These are phyloP conservation scores for Astrocystis sublimbata DNA, from an alignment of 495 filamentous ascomycete species.

Conservation along the genomic window DNA sequence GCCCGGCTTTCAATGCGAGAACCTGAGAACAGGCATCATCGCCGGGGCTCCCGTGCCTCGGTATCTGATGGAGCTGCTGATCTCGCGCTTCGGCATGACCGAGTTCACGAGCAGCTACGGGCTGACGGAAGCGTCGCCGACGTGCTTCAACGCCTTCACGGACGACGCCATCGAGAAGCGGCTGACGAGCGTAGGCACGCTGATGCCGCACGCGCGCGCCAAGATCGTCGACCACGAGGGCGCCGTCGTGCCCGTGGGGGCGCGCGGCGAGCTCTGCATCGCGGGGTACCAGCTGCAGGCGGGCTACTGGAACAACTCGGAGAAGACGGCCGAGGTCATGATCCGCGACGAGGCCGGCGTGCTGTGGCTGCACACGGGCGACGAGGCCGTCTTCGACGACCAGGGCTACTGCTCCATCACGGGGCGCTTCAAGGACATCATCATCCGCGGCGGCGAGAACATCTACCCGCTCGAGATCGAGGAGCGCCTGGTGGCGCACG, in stretches of 20 bases:
- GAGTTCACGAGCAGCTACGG: conserved; percentile 72
- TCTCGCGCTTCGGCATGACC: conserved; percentile 62
- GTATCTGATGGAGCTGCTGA: conserved; percentile 62
- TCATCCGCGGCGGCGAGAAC: conserved; percentile 62
- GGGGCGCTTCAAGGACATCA: conserved; percentile 65
- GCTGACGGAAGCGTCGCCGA: conserved; percentile 70
- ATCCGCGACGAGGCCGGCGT: conserved; percentile 58
- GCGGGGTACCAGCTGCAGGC: conserved; percentile 67
- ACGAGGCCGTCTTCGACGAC: conserved; percentile 67
- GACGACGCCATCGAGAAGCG: conserved; percentile 61
- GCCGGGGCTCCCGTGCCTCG: conserved; percentile 67
- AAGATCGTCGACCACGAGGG: conserved; percentile 67
- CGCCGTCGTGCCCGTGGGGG: conserved; percentile 59
- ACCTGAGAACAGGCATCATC: conserved; percentile 69
- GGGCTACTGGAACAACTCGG: conserved; percentile 71
- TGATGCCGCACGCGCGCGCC: conserved; percentile 66
- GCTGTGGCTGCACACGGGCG: conserved; percentile 68
- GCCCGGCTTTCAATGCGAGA: conserved; percentile 45
- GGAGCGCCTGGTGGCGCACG: conserved; percentile 61
- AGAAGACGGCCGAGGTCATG: conserved; percentile 66
- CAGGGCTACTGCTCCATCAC: conserved; percentile 66
- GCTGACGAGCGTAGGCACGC: conserved; percentile 64
- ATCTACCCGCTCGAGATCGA: conserved; percentile 75
- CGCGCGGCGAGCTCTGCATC: conserved; percentile 66
- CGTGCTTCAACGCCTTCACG: conserved; percentile 70